These are phyloP conservation scores for Aspergillus sp. DNA, from an alignment of 2,329 filamentous ascomycete species.

Conservation along the genomic window DNA sequence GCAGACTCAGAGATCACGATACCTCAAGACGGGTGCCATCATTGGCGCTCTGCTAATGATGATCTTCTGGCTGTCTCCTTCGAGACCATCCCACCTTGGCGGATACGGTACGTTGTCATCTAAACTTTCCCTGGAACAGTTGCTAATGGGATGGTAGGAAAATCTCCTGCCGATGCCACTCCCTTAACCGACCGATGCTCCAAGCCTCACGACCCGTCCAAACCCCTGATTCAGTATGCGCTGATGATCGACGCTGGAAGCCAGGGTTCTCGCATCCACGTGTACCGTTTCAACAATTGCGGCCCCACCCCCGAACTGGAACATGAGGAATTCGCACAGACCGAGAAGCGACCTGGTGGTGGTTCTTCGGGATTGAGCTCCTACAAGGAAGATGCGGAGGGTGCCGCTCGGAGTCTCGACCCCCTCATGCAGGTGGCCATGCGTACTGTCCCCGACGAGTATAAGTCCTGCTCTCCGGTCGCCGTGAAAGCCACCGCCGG, in stretches of 20 bases:
- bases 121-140: neutral
- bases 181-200: constrained; percentile 71
- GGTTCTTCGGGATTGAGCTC: constrained; percentile 68
- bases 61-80: constrained; percentile 53
- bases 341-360: constrained; percentile 75
- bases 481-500: constrained; percentile 98
- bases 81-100: constrained; percentile 24
- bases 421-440: constrained; percentile 82
- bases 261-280: constrained; percentile 95
- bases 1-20: constrained; percentile 59
- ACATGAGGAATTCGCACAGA: constrained; percentile 90
- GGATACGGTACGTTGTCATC: constrained; percentile 18
- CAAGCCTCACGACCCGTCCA: constrained; percentile 78
- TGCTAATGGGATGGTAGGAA: constrained; percentile 16
- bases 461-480: constrained; percentile 88
- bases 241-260: constrained; percentile 98
- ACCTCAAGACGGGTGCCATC: constrained; percentile 61
- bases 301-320: constrained; percentile 93
- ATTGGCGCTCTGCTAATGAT: constrained; percentile 57
- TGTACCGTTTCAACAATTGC: constrained; percentile 99
- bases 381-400: constrained; percentile 81
- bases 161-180: constrained; percentile 27
- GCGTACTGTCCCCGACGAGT: constrained; percentile 76
- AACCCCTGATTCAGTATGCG: constrained; percentile 94
- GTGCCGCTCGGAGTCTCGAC: constrained; percentile 86